Percentiles rank a stretch among this genome's conserved stretches.
phyloP scores from a whole-genome alignment of 441 rosid genomes.

The Eutrema salsugineum region DNA sequence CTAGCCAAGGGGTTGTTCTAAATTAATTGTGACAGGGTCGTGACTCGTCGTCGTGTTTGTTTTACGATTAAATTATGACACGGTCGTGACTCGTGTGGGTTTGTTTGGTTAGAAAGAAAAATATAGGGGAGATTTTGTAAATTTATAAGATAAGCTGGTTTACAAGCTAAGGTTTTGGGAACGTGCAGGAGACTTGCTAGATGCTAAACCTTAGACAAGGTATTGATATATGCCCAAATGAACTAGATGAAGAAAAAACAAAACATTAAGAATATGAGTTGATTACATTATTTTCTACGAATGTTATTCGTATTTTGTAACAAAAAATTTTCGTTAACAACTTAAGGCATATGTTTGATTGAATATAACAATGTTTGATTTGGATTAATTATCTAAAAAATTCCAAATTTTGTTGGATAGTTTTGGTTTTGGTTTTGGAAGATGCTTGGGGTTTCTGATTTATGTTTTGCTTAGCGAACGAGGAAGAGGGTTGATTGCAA shows the following conservation, averaged over 20 bases:
- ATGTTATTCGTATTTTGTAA: not conserved
- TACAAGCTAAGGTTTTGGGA: slow-evolving; percentile 18
- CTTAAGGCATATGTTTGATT: not conserved
- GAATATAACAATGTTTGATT: slow-evolving; percentile 6
- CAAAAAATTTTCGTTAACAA: not conserved
- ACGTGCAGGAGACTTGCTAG: slow-evolving; percentile 17
- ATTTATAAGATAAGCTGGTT: not conserved
- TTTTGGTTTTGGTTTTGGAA: not conserved
- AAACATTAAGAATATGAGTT: not conserved
- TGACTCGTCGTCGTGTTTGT: not conserved
- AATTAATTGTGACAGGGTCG: not conserved
- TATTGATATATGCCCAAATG: not conserved
- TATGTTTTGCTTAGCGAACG: slow-evolving; percentile 11
- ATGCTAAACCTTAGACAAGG: slow-evolving; percentile 12
- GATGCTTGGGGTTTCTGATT: slow-evolving; percentile 17
- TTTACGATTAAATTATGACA: not conserved
- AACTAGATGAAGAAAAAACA: not conserved
- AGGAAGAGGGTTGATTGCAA: slow-evolving; percentile 21
- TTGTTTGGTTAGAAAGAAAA: not conserved
- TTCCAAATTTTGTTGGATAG: not conserved
- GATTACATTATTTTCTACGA: not conserved
- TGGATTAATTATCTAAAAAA: not conserved
- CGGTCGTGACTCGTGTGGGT: not conserved
- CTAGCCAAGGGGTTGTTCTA: not conserved
- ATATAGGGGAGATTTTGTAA: not conserved